Conservation (phyloP, 805 yeast genomes). For the Saccharomyces kudriavzevii region DNA sequence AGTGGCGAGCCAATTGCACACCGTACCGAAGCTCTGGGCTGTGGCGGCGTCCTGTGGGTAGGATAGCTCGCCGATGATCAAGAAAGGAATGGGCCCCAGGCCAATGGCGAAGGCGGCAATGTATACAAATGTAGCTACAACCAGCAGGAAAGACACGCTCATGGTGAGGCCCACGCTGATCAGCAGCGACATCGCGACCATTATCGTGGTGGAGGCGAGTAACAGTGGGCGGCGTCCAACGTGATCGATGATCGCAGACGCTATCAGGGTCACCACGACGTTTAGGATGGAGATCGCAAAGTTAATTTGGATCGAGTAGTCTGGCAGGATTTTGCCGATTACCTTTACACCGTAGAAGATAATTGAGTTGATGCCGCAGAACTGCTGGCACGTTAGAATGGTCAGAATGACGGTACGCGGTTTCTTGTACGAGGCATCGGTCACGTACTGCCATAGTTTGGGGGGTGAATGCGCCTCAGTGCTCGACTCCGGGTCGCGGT, state of each 20-base stretch:
- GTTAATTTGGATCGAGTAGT: slow-evolving; percentile 61
- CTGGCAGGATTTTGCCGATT: slow-evolving; percentile 62
- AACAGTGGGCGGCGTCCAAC: slow-evolving; percentile 71
- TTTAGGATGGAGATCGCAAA: slow-evolving; percentile 70
- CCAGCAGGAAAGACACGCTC: slow-evolving; percentile 42
- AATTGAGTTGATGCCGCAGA: slow-evolving; percentile 87
- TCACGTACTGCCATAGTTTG: slow-evolving; percentile 39
- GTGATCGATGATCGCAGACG: slow-evolving; percentile 70
- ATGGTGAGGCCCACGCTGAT: slow-evolving; percentile 59
- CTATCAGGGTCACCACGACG: slow-evolving; percentile 59
- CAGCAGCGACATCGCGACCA: slow-evolving; percentile 57
- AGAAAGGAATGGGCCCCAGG: slow-evolving; percentile 90
- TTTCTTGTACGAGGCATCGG: slow-evolving; percentile 42
- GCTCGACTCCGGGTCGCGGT: slow-evolving; percentile 1
- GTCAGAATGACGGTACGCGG: slow-evolving; percentile 62
- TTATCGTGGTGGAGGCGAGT: slow-evolving; percentile 52
- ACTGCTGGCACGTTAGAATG: slow-evolving; percentile 77
- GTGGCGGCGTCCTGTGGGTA: slow-evolving; percentile 69
- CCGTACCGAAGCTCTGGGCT: slow-evolving; percentile 90
- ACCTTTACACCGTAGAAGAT: slow-evolving; percentile 89
- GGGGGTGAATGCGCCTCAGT: slow-evolving; percentile 6
- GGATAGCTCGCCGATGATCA: slow-evolving; percentile 81
- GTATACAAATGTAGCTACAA: slow-evolving; percentile 59
- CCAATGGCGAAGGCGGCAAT: slow-evolving; percentile 87
- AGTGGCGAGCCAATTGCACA: slow-evolving; percentile 86